Conservation (phyloP, 1,284 basidiomycete species). For the Cryptococcus sp. region DNA sequence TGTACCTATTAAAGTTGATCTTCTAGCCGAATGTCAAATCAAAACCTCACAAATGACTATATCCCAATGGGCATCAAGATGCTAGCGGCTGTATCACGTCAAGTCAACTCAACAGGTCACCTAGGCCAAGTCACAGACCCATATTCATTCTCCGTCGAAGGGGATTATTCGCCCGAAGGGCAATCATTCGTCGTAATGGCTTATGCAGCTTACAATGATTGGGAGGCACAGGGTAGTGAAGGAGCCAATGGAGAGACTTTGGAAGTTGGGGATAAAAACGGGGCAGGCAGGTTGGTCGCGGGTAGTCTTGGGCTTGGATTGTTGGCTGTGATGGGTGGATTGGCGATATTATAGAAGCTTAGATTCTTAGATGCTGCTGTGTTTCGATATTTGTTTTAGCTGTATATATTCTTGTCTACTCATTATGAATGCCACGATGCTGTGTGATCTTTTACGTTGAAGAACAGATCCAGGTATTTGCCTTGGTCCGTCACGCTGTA, state of each 20-base stretch:
- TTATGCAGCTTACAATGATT: conserved; percentile 67
- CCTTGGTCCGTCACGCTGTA: too few species aligned
- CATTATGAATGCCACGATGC: too few species aligned
- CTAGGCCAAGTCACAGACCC: conserved; percentile 70
- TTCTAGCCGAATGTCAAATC: conserved; percentile 41
- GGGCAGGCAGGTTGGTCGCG: not conserved
- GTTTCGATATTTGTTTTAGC: too few species aligned
- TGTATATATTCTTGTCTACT: too few species aligned
- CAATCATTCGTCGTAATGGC: conserved; percentile 70
- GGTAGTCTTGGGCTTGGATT: too few species aligned
- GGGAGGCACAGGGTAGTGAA: conserved; percentile 55
- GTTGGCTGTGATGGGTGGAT: too few species aligned
- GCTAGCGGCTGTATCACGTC: conserved; percentile 30
- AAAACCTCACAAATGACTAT: conserved; percentile 41
- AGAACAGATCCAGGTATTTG: too few species aligned
- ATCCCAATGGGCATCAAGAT: conserved; percentile 31
- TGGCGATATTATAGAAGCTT: too few species aligned
- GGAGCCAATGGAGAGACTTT: conserved; percentile 32
- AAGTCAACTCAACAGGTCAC: conserved; percentile 55
- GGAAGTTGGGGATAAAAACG: not conserved
- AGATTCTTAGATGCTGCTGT: too few species aligned
- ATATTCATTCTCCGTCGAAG: conserved; percentile 53
- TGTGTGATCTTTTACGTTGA: too few species aligned
- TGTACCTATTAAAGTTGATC: conserved; percentile 19
- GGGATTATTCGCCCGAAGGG: conserved; percentile 56